A percentile compares a stretch with the other conserved stretches of the same genome.
Conservation (phyloP, 495 filamentous ascomycete genomes). For the Penicillium egyptiacum region DNA sequence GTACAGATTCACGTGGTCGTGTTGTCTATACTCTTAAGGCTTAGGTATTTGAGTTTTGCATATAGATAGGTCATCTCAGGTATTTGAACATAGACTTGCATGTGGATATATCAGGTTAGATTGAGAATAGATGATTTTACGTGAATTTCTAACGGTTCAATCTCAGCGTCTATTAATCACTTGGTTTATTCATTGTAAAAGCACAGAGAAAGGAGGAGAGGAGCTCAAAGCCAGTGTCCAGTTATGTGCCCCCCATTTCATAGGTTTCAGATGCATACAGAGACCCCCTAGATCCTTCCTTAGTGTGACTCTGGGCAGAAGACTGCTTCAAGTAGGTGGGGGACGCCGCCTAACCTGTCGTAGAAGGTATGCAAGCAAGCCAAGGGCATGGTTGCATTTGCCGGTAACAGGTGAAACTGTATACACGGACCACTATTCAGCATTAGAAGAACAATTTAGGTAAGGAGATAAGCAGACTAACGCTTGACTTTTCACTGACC, state of each 20-base stretch:
- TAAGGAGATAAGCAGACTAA: neutral
- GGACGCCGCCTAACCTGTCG: too few species aligned
- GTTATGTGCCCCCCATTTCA: too few species aligned
- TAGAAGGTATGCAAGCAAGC: too few species aligned
- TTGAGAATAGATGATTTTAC: neutral
- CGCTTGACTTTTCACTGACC: too few species aligned
- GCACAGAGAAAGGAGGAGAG: too few species aligned
- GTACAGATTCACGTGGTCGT: constrained; percentile 34
- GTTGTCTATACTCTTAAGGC: constrained; percentile 40
- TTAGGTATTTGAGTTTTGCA: neutral
- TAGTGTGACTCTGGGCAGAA: too few species aligned
- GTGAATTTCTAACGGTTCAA: neutral
- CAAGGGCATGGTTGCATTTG: neutral
- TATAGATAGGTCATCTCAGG: neutral
- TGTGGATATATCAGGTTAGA: neutral
- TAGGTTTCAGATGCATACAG: too few species aligned
- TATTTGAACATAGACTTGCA: neutral
- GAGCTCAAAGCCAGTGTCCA: too few species aligned
- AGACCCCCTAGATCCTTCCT: too few species aligned
- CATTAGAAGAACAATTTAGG: neutral
- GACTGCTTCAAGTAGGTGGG: too few species aligned
- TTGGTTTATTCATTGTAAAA: too few species aligned
- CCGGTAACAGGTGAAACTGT: neutral
- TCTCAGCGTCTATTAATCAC: too few species aligned
- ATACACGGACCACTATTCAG: neutral